Percentiles rank a stretch among this genome's conserved stretches.
These are phyloP conservation scores for Fusarium bactridioides DNA, from an alignment of 2,329 filamentous ascomycete genomes.

Conservation along the genomic window DNA sequence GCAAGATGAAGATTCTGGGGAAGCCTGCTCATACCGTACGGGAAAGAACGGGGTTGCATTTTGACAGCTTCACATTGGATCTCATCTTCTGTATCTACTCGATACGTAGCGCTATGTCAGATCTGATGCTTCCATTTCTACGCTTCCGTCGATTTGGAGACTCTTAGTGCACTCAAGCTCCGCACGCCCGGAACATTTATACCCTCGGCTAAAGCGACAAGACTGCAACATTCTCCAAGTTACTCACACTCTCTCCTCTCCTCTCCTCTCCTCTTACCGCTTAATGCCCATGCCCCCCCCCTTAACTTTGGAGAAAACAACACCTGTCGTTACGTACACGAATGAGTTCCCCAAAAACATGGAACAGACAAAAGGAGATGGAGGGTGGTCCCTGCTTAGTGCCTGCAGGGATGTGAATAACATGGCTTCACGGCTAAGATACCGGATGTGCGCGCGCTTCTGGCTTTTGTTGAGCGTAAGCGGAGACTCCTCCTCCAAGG, in stretches of 20 bases:
- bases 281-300: background rate
- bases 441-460: background rate
- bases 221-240: conserved; percentile 28
- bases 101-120: background rate
- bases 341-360: conserved; percentile 5
- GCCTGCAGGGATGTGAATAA: background rate
- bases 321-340: conserved; percentile 12
- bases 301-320: conserved; percentile 16
- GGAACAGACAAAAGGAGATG: background rate
- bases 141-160: conserved; percentile 11
- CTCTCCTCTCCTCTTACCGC: conserved; percentile 10
- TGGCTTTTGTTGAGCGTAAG: conserved; percentile 5
- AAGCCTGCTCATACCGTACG: conserved; percentile 15
- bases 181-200: conserved; percentile 23
- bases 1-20: conserved; percentile 29
- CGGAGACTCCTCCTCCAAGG: background rate
- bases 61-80: background rate
- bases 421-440: conserved; percentile 14
- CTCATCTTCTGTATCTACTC: background rate
- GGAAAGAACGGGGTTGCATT: conserved; percentile 15
- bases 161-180: background rate
- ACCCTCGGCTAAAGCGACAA: conserved; percentile 25
- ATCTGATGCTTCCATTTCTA: background rate
- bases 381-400: conserved; percentile 15
- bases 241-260: background rate